Conservation (phyloP, 1,139 yeast genomes). For the Geotrichum phurueaensis region DNA sequence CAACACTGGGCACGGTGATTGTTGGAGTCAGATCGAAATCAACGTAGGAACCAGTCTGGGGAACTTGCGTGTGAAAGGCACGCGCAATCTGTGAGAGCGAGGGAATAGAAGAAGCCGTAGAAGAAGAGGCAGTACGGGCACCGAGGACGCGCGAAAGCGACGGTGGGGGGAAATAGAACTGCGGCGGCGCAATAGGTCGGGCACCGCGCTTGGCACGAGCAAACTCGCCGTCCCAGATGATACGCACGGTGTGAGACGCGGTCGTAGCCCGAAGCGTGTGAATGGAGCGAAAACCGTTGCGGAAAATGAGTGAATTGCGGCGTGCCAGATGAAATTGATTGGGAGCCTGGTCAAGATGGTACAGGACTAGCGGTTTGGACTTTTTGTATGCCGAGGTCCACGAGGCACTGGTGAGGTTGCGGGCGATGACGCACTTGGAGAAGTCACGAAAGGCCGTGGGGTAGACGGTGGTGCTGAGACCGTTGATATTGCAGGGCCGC, state of each 20-base stretch:
- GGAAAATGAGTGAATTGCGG: background rate
- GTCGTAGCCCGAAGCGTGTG: background rate
- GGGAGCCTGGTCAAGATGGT: background rate
- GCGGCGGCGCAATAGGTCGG: background rate
- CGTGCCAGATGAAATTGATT: background rate
- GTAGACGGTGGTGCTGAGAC: background rate
- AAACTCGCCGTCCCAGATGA: constrained; percentile 1
- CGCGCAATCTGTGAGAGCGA: constrained; percentile 12
- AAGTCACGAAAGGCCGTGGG: background rate
- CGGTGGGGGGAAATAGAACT: constrained; percentile 12
- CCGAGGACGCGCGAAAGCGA: background rate
- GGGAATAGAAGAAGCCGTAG: constrained; percentile 3
- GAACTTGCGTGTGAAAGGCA: constrained; percentile 12
- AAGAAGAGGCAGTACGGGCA: background rate
- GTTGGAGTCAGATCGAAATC: constrained; percentile 35
- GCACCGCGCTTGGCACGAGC: background rate
- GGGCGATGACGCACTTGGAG: background rate
- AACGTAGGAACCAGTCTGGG: constrained; percentile 25
- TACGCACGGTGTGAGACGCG: constrained; percentile 4
- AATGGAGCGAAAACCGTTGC: background rate
- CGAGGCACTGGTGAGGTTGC: background rate
- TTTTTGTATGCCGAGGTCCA: background rate
- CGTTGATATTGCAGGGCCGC: background rate
- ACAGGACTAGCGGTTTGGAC: background rate
- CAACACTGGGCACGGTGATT: constrained; percentile 26